Base-by-base conservation (phyloP, 2,329 filamentous ascomycete genomes). In the Ophiostoma himal-ulmi region DNA sequence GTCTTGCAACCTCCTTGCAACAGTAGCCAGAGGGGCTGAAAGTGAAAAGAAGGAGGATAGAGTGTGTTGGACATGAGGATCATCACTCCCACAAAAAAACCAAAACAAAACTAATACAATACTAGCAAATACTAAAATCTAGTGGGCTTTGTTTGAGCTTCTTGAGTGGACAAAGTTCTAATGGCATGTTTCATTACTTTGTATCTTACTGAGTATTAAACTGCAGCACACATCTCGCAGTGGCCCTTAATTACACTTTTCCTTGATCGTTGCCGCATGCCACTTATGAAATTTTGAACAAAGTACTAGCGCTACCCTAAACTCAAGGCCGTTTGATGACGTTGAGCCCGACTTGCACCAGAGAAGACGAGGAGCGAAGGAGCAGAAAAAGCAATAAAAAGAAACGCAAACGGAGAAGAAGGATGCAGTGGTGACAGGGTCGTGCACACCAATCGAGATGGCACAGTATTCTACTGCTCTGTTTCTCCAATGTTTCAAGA, bases 41-140 rank as follows among this genome's bases (percentile, higher is more conserved):
- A 26, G 44, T 26, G 52, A 26, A 22, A 57, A 57, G n/a, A 26
- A 57, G 52, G 52, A 57, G 52, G 8, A 57, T 57, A 57, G 52
- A 57, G 52, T 57, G 52, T 26, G 52, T 14, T 57, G 52, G 52
- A 26, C 52, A 57, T 57, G 22, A 57, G 52, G 52, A 57, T 57
- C 52, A 57, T 57, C 52, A 22, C 22, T 26, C n/a, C 52, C 52
- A 57, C 52, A 26, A 57, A 39, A 39, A n/a, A 48, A 48, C 17
- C 17, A 48, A 48, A 48, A 48, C 17, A 48, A 48, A 8, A 20
- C 44, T 48, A 48, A 48, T 48, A 48, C 20, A n/a, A 48, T 48
- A n/a, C 44, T 48, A 48, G 5, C 44, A 48, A 14, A n/a, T 48
- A 48, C 44, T 48, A 48, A 48, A 48, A 48, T 48, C n/a, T 57